These are phyloP conservation scores for Kwoniella pini DNA, from an alignment of 768 basidiomycete genomes.

Conservation along the genomic window DNA sequence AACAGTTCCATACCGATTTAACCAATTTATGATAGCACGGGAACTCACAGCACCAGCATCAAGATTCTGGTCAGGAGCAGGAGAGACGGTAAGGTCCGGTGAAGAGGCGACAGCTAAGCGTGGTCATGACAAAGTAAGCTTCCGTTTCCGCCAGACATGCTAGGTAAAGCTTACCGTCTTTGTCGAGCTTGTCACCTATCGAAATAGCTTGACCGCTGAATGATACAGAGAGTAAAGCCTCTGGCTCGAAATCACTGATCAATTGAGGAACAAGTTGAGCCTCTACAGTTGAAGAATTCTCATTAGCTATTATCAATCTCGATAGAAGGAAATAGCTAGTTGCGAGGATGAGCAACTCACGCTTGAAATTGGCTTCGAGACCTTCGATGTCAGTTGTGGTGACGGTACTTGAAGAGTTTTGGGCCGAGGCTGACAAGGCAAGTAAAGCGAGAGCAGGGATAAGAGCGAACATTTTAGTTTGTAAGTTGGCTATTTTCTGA, in stretches of 20 bases:
- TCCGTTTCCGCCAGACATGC: neutral
- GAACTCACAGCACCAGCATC: slow-evolving; percentile 53
- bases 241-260: slow-evolving; percentile 64
- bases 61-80: slow-evolving; percentile 61
- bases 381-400: slow-evolving; percentile 15
- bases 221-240: slow-evolving; percentile 62
- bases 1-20: too few species aligned
- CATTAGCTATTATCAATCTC: neutral
- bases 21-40: too few species aligned
- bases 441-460: slow-evolving; percentile 24
- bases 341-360: slow-evolving; percentile 12
- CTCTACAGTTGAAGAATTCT: slow-evolving; percentile 22
- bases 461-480: slow-evolving; percentile 19
- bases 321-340: neutral
- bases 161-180: slow-evolving; percentile 60
- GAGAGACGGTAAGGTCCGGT: slow-evolving; percentile 62
- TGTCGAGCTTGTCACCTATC: slow-evolving; percentile 64
- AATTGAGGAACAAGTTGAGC: slow-evolving; percentile 64
- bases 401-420: slow-evolving; percentile 14
- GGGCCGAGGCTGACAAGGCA: slow-evolving; percentile 14
- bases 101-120: slow-evolving; percentile 62
- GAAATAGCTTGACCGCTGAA: slow-evolving; percentile 61
- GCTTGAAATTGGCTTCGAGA: slow-evolving; percentile 26
- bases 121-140: neutral
- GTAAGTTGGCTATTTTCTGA: neutral